phyloP scores from a whole-genome alignment of 306 rosid species.

The Leucaena leucocephala region DNA sequence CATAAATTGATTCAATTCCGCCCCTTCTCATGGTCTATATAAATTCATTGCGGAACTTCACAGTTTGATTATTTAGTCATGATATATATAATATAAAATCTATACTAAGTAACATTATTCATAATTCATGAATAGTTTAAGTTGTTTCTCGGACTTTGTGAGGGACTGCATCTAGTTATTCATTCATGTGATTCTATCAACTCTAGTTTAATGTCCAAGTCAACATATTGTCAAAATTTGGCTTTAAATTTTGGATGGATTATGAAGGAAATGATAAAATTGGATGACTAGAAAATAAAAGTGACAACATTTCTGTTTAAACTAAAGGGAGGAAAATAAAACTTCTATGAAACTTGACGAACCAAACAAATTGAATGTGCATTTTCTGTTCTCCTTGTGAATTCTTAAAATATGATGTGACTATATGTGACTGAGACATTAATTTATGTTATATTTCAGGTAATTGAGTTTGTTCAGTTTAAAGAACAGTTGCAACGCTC shows the following conservation, averaged over 20 bases:
- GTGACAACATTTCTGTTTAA: neutral
- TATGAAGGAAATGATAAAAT: neutral
- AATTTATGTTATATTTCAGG: conserved; percentile 54
- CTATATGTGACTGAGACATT: conserved; percentile 23
- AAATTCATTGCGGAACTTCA: neutral
- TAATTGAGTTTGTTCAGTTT: conserved; percentile 94
- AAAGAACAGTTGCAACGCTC: conserved; percentile 85
- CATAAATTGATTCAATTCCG: neutral
- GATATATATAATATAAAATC: too few species aligned
- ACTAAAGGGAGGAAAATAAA: neutral
- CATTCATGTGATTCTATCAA: neutral
- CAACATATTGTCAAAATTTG: neutral
- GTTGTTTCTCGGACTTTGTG: neutral
- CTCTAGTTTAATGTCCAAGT: neutral
- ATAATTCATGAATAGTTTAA: neutral
- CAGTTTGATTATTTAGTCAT: neutral
- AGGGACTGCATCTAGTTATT: neutral
- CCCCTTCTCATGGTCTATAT: neutral
- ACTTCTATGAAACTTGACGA: neutral
- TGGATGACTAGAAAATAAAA: neutral
- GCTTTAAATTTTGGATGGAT: neutral
- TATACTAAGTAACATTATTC: too few species aligned
- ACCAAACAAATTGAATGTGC: neutral
- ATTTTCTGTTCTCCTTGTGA: conserved; percentile 20
- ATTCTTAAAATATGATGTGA: conserved; percentile 18